Conservation (phyloP, 2,329 filamentous ascomycete species). For the Xylariaceae sp. region DNA sequence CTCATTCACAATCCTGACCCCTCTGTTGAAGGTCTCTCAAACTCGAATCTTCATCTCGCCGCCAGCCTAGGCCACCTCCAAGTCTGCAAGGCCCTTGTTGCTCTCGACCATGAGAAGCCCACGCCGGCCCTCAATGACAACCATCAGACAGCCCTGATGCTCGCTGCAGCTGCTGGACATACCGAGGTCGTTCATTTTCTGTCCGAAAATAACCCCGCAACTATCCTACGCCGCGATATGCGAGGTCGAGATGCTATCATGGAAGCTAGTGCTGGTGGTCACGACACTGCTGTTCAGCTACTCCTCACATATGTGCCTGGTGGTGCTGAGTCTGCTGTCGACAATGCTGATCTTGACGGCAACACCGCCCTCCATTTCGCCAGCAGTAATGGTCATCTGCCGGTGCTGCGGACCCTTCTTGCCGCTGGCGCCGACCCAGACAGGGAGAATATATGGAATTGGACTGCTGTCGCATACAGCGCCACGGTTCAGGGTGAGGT, state of each 20-base stretch:
- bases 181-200: constrained; percentile 69
- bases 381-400: constrained; percentile 71
- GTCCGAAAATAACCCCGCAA: constrained; percentile 55
- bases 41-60: constrained; percentile 79
- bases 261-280: constrained; percentile 55
- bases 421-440: constrained; percentile 72
- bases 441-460: constrained; percentile 67
- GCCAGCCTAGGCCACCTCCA: constrained; percentile 64
- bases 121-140: constrained; percentile 72
- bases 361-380: constrained; percentile 87
- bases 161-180: constrained; percentile 64
- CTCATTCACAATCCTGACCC: constrained; percentile 76
- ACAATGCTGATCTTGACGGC: constrained; percentile 61
- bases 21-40: constrained; percentile 61
- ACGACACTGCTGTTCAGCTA: constrained; percentile 61
- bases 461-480: constrained; percentile 79
- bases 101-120: constrained; percentile 67
- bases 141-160: constrained; percentile 75
- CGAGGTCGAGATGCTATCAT: constrained; percentile 67
- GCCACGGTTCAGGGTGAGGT: constrained; percentile 78
- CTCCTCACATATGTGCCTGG: constrained; percentile 55
- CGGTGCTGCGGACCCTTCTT: constrained; percentile 69
- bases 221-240: constrained; percentile 60
- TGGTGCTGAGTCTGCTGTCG: constrained; percentile 49
- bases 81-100: constrained; percentile 64